Base-by-base conservation (phyloP, 768 basidiomycete genomes). In the Phanerochaete carnosa region DNA sequence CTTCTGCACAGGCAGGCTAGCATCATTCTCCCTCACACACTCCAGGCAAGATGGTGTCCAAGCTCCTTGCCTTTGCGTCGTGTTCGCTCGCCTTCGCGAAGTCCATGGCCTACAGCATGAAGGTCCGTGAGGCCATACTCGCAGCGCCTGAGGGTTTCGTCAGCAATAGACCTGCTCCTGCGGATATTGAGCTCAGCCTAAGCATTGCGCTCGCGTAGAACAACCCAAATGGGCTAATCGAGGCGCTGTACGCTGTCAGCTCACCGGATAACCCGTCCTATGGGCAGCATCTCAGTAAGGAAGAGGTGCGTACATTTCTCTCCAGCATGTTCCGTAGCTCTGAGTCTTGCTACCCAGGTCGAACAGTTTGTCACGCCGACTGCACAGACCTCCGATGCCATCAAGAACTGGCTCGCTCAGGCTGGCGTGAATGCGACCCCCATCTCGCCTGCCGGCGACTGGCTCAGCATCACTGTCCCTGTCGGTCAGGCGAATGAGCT, bases 401-500 rank as follows among this genome's bases (percentile, higher is more conserved):
- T 72, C 30, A 59, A 66, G 46, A 64, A 68, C 22, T 72, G 68
- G 68, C 57, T 72, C 29, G 35, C 55, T 26, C 63, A 67, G 56
- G 65, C 68, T 58, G 62, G 61, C 58, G 37, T 72, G 54, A 64
- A 60, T 11, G 62, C 68, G n/a, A 46, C 61, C 43, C 59, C 67
- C 3, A 65, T 64, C 39, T 70, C 71, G 1, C 64, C 68, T 3
- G 68, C 72, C 15, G 70, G 70, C 15, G 72, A 73, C 58, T 70
- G 69, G 70, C 45, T 73, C 37, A 51, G 55, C 53, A 59, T 66
- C 57, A 54, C 60, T 29, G 60, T 71, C 13, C 64, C 69, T 12
- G 70, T 71, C 29, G 61, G 65, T 56, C 58, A 69, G 57, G 71
- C 70, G 22, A 71, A 72, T 55, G 63, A 65, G 7, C 58, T 72